Base-by-base conservation (phyloP, 805 yeast genomes). In the Spathaspora gorwiae region DNA sequence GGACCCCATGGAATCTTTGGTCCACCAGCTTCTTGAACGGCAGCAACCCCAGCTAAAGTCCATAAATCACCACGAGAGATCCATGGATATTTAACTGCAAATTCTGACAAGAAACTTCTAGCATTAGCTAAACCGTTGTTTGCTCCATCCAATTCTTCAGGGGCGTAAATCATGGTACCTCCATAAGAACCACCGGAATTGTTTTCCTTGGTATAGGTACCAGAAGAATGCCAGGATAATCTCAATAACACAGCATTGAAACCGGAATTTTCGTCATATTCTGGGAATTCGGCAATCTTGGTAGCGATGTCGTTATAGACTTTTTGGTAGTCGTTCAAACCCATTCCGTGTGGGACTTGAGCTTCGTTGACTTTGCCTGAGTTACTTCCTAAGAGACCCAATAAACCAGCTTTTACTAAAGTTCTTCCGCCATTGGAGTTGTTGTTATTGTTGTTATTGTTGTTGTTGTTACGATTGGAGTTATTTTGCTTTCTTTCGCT, bases 1-100 rank as follows among this genome's bases (percentile, higher is more conserved):
- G 94, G 84, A 64, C 81, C 81, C 96, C 96, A 89, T 14, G 77
- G 73, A 46, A 87, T 70, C 53, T 79, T 75, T 33, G 95, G 95
- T 6, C 95, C 95, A 26, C 85, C 85, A 67, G 84, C 68, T 57
- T 78, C 87, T 66, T 88, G 92, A 44, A 88, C 67, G 1, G 92
- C 94, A 38, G 75, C 80, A 35, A 83, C 89, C 43, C 95, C 95
- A 32, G 82, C 90, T 40, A 86, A 69, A 7, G 94, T 84, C 71
- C 84, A 87, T 54, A 87, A 70, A 63, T 87, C 96, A 47, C 95
- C 92, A 61, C 81, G 78, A 5, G 86, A 73, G 26, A 87, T 68
- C 90, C 92, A 84, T 4, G 83, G 81, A 57, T 75, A 82, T 55
- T 76, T 60, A 46, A 70, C 70, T 46, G 77, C 71, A 40, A 87